phyloP scores from a whole-genome alignment of 345 rosid species.

The Nephelium lappaceum region DNA sequence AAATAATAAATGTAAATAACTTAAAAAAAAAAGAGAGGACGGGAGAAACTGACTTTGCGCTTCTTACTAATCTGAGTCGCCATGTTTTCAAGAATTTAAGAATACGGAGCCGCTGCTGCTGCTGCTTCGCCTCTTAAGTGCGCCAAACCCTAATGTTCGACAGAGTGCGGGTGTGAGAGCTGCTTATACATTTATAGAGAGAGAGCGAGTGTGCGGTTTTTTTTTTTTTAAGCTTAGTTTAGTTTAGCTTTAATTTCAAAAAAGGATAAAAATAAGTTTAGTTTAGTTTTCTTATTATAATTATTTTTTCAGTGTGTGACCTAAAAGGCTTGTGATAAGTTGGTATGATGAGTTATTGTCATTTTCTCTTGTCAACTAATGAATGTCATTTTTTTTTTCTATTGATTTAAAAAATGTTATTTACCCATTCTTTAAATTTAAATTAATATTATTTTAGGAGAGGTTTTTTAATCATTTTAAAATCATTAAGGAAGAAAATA shows the following conservation, averaged over 20 bases:
- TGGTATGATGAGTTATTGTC: too few relatives aligned
- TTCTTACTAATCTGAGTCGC: constrained; percentile 80
- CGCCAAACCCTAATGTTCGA: constrained; percentile 18
- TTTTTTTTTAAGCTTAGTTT: too few relatives aligned
- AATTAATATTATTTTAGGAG: too few relatives aligned
- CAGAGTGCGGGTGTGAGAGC: neutral
- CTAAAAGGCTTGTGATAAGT: neutral
- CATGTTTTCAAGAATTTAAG: constrained; percentile 36
- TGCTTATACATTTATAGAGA: neutral
- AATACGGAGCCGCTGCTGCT: neutral
- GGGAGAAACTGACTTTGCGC: constrained; percentile 48
- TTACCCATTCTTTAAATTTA: too few relatives aligned
- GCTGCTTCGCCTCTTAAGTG: constrained; percentile 12
- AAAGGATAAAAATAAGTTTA: too few relatives aligned
- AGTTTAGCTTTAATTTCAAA: too few relatives aligned
- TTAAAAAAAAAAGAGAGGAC: neutral
- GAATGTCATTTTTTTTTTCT: too few relatives aligned
- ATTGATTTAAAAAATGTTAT: too few relatives aligned
- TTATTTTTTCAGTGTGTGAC: neutral
- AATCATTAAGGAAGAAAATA: too few relatives aligned
- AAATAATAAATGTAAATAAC: neutral
- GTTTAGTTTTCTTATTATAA: neutral
- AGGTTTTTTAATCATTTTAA: too few relatives aligned
- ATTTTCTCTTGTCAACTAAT: too few relatives aligned
- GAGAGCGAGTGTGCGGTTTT: too few relatives aligned